A percentile compares a stretch with the other conserved stretches of the same genome.
Evolutionary conservation across 2,329 filamentous ascomycete species (phyloP).

Genomic region (Phoma sp.): DNA sequence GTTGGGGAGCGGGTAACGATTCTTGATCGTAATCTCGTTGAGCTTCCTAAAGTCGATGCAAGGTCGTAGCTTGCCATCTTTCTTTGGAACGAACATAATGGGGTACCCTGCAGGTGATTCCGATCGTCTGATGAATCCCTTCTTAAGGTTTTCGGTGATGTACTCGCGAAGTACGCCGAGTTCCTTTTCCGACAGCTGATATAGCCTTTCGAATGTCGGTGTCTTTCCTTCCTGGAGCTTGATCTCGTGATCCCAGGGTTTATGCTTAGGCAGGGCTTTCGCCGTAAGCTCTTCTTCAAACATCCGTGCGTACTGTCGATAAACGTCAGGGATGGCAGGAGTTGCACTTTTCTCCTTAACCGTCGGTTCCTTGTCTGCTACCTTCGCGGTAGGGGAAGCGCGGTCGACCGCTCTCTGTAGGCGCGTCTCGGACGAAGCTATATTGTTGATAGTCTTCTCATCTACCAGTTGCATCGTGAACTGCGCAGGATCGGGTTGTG

Average conservation of each 20-base stretch:
- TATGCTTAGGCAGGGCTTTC: not conserved
- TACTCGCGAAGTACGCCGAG: not conserved
- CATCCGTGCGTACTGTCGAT: not conserved
- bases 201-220: not conserved
- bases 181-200: not conserved
- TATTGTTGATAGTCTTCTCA: not conserved
- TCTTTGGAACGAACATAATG: not conserved
- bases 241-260: not conserved
- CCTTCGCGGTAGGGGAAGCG: no score
- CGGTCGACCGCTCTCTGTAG: not conserved
- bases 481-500: not conserved
- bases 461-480: not conserved
- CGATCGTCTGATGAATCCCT: not conserved
- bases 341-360: not conserved
- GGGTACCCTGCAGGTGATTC: not conserved
- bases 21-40: not conserved
- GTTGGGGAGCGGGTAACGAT: not conserved
- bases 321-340: not conserved
- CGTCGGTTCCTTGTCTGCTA: no score
- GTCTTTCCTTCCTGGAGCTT: not conserved
- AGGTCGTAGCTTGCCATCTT: not conserved
- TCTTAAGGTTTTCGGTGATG: not conserved
- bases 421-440: not conserved
- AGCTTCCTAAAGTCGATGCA: not conserved
- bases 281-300: not conserved